A percentile compares a stretch with the other conserved stretches of the same genome.
Conservation (phyloP, 2,329 filamentous ascomycete genomes). For the Neopestalotiopsis rosae region DNA sequence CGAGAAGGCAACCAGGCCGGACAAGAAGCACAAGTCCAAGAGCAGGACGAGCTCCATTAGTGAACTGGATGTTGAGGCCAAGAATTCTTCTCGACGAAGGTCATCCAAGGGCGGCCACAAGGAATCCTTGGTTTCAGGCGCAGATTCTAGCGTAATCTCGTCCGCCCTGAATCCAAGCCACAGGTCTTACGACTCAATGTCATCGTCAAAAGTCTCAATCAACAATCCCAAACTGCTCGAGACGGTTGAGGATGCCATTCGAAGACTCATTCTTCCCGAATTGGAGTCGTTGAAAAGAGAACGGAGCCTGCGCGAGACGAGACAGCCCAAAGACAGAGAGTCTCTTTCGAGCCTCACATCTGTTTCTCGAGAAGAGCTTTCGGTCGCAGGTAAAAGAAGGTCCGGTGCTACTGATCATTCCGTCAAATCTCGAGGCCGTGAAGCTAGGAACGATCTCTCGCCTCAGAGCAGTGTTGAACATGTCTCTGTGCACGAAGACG, state of each 20-base stretch:
- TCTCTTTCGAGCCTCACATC: conserved; percentile 66
- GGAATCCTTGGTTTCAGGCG: conserved; percentile 58
- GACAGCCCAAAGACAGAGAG: conserved; percentile 50
- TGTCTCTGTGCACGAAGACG: conserved; percentile 51
- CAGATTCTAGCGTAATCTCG: conserved; percentile 60
- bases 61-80: conserved; percentile 52
- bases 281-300: conserved; percentile 90
- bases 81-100: conserved; percentile 51
- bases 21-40: conserved; percentile 56
- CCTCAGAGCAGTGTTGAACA: conserved; percentile 54
- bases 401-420: conserved; percentile 59
- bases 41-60: conserved; percentile 55
- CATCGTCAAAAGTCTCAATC: conserved; percentile 72
- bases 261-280: conserved; percentile 87
- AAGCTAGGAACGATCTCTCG: conserved; percentile 60
- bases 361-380: conserved; percentile 58
- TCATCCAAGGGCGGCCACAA: conserved; percentile 57
- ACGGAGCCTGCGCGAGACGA: conserved; percentile 77
- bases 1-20: conserved; percentile 48
- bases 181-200: conserved; percentile 60
- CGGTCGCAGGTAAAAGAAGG: conserved; percentile 57
- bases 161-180: conserved; percentile 60
- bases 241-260: conserved; percentile 92
- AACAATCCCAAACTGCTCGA: conserved; percentile 92
- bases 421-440: conserved; percentile 53